Conservation (phyloP, 1,284 basidiomycete genomes). For the Cronartium quercuum region DNA sequence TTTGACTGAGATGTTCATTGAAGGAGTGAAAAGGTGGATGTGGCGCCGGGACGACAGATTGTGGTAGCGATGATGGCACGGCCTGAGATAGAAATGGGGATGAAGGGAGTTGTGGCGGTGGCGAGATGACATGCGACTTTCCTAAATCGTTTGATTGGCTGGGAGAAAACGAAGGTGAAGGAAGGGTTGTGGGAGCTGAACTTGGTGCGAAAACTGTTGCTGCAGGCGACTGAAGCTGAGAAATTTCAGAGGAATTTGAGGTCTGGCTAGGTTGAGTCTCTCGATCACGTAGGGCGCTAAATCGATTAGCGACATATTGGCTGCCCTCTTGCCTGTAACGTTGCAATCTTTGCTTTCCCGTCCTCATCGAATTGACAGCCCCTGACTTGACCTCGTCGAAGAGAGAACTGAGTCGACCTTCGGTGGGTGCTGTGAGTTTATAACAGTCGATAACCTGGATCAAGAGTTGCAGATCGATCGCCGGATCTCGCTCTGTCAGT, state of each 20-base stretch:
- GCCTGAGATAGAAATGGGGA: no score
- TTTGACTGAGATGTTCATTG: slow-evolving; percentile 36
- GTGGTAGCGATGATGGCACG: background rate
- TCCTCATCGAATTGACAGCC: background rate
- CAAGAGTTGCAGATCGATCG: slow-evolving; percentile 12
- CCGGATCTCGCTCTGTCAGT: background rate
- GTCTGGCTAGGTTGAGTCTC: background rate
- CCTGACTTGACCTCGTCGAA: slow-evolving; percentile 5
- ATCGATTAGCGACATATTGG: slow-evolving; percentile 26
- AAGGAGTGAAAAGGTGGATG: slow-evolving; percentile 26
- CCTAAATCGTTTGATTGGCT: background rate
- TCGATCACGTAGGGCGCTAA: slow-evolving; percentile 16
- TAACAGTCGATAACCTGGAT: slow-evolving; percentile 5
- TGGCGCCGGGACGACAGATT: slow-evolving; percentile 2
- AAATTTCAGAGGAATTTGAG: background rate
- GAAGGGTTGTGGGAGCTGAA: background rate
- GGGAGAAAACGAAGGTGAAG: background rate
- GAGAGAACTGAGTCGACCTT: background rate
- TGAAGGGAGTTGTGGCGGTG: background rate
- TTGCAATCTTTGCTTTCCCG: background rate
- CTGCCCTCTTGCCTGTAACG: slow-evolving; percentile 28
- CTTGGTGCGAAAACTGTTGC: background rate
- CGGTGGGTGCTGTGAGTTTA: background rate
- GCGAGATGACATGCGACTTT: background rate
- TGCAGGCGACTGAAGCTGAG: background rate